These are phyloP conservation scores for Boletus insuetus DNA, from an alignment of 768 basidiomycete genomes.

Conservation along the genomic window DNA sequence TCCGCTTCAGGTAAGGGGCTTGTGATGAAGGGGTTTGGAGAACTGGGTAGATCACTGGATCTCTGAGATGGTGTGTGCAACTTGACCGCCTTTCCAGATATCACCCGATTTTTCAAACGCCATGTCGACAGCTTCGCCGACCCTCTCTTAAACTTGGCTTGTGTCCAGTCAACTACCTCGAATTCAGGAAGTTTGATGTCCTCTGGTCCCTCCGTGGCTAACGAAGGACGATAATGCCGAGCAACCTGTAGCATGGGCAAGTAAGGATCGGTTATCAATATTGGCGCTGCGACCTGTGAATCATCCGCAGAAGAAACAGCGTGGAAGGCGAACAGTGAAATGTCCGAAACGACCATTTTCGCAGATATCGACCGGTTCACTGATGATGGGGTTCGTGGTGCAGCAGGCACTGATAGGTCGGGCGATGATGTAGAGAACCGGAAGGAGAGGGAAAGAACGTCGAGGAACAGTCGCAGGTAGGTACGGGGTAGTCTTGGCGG, in stretches of 20 bases:
- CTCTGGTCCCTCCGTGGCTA: slow-evolving; percentile 18
- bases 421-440: slow-evolving; percentile 5
- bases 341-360: slow-evolving; percentile 37
- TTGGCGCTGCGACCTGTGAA: slow-evolving; percentile 49
- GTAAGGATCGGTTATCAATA: slow-evolving; percentile 73
- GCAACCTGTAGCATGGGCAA: slow-evolving; percentile 56
- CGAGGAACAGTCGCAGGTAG: slow-evolving; percentile 55
- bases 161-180: slow-evolving; percentile 63
- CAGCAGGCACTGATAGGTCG: neutral
- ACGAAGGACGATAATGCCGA: slow-evolving; percentile 42
- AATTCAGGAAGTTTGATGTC: slow-evolving; percentile 49
- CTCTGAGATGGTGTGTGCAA: slow-evolving; percentile 18
- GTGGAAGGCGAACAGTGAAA: slow-evolving; percentile 58
- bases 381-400: neutral
- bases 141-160: slow-evolving; percentile 34
- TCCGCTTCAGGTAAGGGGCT: slow-evolving; percentile 17
- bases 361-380: slow-evolving; percentile 8
- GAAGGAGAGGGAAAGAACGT: slow-evolving; percentile 29
- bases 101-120: slow-evolving; percentile 45
- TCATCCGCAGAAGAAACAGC: slow-evolving; percentile 16
- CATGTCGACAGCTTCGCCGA: slow-evolving; percentile 62
- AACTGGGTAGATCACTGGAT: slow-evolving; percentile 14
- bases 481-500: slow-evolving; percentile 49
- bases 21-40: slow-evolving; percentile 16
- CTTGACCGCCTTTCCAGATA: slow-evolving; percentile 15